phyloP scores from a whole-genome alignment of 768 basidiomycete genomes.

The Boletus speciosus region DNA sequence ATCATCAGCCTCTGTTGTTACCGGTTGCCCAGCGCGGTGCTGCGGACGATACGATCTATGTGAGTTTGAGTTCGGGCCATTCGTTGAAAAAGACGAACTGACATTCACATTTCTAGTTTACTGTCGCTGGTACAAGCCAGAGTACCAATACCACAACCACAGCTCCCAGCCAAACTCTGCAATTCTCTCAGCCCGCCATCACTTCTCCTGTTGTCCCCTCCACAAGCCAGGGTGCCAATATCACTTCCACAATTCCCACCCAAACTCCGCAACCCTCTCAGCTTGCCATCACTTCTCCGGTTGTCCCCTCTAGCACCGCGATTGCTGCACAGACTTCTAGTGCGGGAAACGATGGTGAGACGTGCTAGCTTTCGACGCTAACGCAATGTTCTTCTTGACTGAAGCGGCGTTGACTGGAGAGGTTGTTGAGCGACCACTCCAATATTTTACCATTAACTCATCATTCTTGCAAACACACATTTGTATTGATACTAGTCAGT shows the following conservation, averaged over 20 bases:
- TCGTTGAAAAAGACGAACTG: neutral
- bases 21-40: slow-evolving; percentile 39
- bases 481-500: slow-evolving; percentile 13
- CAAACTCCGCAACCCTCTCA: slow-evolving; percentile 2
- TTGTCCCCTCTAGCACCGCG: neutral
- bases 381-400: neutral
- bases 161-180: too few species aligned
- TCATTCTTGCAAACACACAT: neutral
- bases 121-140: slow-evolving; percentile 14
- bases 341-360: neutral
- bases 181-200: too few species aligned
- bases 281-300: neutral
- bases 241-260: slow-evolving; percentile 1
- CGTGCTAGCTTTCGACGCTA: neutral
- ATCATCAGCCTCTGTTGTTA: slow-evolving; percentile 41
- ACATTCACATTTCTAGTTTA: slow-evolving; percentile 22
- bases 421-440: slow-evolving; percentile 15
- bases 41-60: slow-evolving; percentile 42
- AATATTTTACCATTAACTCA: neutral
- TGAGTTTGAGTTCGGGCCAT: slow-evolving; percentile 16
- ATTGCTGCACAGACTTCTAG: neutral
- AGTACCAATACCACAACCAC: slow-evolving; percentile 6
- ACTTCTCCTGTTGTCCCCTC: too few species aligned
- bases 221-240: slow-evolving; percentile 2
- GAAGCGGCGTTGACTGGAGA: neutral